These are phyloP conservation scores for Puccinia horiana DNA, from an alignment of 1,284 basidiomycete species.

Conservation along the genomic window DNA sequence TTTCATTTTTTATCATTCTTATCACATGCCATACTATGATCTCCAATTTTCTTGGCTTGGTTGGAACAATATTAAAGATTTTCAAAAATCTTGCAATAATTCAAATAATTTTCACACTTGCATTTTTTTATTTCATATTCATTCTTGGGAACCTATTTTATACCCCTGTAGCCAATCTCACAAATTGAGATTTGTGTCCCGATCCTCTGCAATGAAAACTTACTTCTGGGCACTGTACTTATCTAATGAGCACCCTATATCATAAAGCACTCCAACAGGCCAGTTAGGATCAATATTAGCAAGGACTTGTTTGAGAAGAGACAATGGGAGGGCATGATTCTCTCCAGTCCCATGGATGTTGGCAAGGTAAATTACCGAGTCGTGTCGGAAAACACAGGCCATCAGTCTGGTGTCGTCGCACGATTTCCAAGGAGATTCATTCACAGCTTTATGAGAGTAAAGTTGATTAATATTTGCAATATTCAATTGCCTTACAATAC, in stretches of 20 bases:
- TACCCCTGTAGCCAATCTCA: too few relatives aligned
- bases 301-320: not conserved
- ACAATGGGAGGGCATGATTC: not conserved
- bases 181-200: too few relatives aligned
- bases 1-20: too few relatives aligned
- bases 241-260: too few relatives aligned
- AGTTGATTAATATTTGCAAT: not conserved
- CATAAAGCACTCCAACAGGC: conserved; percentile 1
- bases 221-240: not conserved
- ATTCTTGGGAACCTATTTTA: too few relatives aligned
- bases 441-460: not conserved
- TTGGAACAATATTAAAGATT: too few relatives aligned
- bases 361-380: not conserved
- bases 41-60: too few relatives aligned
- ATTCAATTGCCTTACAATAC: not conserved
- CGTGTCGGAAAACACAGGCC: not conserved
- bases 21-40: too few relatives aligned
- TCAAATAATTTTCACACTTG: too few relatives aligned
- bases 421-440: conserved; percentile 7
- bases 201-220: not conserved
- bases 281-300: not conserved
- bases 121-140: too few relatives aligned
- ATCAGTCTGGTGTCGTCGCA: not conserved
- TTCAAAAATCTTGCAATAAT: too few relatives aligned
- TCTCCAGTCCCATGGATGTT: not conserved